phyloP scores from a whole-genome alignment of 2,329 filamentous ascomycete species.

The Fusarium anguioides region DNA sequence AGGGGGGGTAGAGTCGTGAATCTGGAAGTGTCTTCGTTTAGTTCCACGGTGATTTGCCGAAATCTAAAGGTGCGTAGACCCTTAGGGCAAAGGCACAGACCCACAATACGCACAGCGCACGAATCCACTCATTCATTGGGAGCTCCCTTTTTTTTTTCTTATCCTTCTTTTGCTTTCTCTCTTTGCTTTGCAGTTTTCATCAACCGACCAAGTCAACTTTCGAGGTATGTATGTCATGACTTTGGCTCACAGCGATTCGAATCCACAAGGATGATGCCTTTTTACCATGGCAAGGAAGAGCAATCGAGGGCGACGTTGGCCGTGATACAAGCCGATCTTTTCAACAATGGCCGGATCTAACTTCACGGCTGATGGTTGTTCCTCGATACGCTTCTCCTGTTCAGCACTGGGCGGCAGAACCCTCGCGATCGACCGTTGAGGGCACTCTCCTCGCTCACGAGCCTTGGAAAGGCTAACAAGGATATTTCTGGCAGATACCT shows the following conservation, averaged over 20 bases:
- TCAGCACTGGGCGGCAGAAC: constrained; percentile 77
- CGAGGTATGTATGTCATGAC: constrained; percentile 61
- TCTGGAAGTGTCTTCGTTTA: constrained; percentile 47
- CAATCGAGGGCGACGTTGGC: constrained; percentile 61
- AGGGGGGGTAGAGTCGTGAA: constrained; percentile 47
- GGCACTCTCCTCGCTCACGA: constrained; percentile 76
- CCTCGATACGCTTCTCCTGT: constrained; percentile 72
- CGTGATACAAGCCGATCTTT: constrained; percentile 33
- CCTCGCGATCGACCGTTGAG: constrained; percentile 66
- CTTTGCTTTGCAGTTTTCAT: constrained; percentile 41
- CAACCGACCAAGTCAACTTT: constrained; percentile 46
- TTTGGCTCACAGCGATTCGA: constrained; percentile 47
- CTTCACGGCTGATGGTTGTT: constrained; percentile 28
- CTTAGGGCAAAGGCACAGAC: constrained; percentile 59
- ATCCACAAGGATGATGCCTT: constrained; percentile 56
- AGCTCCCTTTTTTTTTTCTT: constrained; percentile 24
- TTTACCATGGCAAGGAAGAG: constrained; percentile 69
- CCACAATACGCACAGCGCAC: constrained; percentile 53
- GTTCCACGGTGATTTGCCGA: constrained; percentile 53
- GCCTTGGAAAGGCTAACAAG: constrained; percentile 70
- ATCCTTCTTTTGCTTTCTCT: constrained; percentile 26
- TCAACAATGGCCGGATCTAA: constrained; percentile 21
- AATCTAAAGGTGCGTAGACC: constrained; percentile 49
- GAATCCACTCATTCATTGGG: constrained; percentile 10
- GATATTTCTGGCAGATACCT: constrained; percentile 68